These are phyloP conservation scores for Suhomyces vadensis DNA, from an alignment of 805 yeast genomes.

Conservation along the genomic window DNA sequence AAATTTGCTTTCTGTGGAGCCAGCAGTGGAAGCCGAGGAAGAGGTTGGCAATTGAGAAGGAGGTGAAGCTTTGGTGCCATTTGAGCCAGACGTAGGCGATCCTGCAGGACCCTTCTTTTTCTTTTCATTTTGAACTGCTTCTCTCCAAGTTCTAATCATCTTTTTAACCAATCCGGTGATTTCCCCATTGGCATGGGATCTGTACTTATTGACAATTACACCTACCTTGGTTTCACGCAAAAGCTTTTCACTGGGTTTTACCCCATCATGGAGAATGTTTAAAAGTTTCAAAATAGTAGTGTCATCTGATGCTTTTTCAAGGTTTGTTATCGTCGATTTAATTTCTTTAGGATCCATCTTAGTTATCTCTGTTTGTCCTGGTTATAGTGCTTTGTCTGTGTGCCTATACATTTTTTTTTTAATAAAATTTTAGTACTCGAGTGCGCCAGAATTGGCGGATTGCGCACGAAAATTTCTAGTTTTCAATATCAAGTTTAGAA, in stretches of 20 bases:
- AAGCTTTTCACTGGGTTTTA: slow-evolving; percentile 80
- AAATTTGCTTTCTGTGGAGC: slow-evolving; percentile 39
- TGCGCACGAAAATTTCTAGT: neutral
- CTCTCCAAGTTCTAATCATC: slow-evolving; percentile 88
- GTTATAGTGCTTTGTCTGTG: neutral
- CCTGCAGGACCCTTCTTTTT: slow-evolving; percentile 31
- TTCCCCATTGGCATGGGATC: slow-evolving; percentile 66
- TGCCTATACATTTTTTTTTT: neutral
- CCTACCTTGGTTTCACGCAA: slow-evolving; percentile 96
- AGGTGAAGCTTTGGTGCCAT: slow-evolving; percentile 1
- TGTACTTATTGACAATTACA: slow-evolving; percentile 87
- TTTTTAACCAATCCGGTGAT: slow-evolving; percentile 72
- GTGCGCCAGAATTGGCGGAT: neutral
- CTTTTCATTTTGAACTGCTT: slow-evolving; percentile 72
- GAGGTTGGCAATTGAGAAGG: slow-evolving; percentile 3
- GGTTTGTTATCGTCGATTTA: slow-evolving; percentile 61
- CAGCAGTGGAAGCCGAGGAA: slow-evolving; percentile 15
- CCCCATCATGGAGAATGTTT: slow-evolving; percentile 63
- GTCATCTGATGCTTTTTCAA: slow-evolving; percentile 71
- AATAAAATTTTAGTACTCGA: slow-evolving; percentile 5
- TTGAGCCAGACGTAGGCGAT: neutral
- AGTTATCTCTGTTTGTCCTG: neutral
- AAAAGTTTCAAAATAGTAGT: slow-evolving; percentile 67
- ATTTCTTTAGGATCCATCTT: slow-evolving; percentile 74
- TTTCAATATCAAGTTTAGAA: neutral